Percentiles rank a stretch among this genome's conserved stretches.
phyloP scores from a whole-genome alignment of 1,284 basidiomycete species.

The Sporisorium iseilematis-ciliati region DNA sequence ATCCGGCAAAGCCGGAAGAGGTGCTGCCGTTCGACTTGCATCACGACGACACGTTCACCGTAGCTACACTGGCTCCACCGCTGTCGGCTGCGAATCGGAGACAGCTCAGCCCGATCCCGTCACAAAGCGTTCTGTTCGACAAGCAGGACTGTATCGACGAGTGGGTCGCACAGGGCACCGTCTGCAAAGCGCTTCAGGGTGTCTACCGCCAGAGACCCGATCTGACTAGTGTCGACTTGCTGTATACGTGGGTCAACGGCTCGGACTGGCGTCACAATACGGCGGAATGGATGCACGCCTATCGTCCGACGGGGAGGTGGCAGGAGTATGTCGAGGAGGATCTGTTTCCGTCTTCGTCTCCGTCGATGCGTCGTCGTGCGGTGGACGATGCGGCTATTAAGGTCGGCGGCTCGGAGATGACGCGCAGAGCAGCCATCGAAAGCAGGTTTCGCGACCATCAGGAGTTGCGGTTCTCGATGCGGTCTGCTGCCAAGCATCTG shows the following conservation, averaged over 20 bases:
- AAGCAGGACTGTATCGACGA: slow-evolving; percentile 27
- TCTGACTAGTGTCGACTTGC: slow-evolving; percentile 31
- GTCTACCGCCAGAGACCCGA: slow-evolving; percentile 23
- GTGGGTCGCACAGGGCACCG: slow-evolving; percentile 30
- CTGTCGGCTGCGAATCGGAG: slow-evolving; percentile 22
- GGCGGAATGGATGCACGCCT: slow-evolving; percentile 42
- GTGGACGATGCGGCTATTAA: neutral
- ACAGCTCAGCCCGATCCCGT: slow-evolving; percentile 26
- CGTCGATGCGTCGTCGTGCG: neutral
- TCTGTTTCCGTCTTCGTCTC: slow-evolving; percentile 26
- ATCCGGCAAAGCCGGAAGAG: slow-evolving; percentile 16
- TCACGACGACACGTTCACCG: slow-evolving; percentile 13
- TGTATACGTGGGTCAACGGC: slow-evolving; percentile 54
- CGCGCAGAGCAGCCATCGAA: slow-evolving; percentile 19
- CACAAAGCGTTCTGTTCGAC: slow-evolving; percentile 25
- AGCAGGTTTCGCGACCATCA: slow-evolving; percentile 54
- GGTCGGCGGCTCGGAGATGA: neutral
- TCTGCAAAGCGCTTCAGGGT: slow-evolving; percentile 27
- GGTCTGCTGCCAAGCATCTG: slow-evolving; percentile 45
- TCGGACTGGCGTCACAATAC: slow-evolving; percentile 46
- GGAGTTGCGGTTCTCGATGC: slow-evolving; percentile 53
- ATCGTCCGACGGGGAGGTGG: slow-evolving; percentile 32
- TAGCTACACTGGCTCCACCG: slow-evolving; percentile 5
- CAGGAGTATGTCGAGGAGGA: slow-evolving; percentile 46
- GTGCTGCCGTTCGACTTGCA: slow-evolving; percentile 36